These are phyloP conservation scores for Candida gigantensis DNA, from an alignment of 1,139 yeast species.

Conservation along the genomic window DNA sequence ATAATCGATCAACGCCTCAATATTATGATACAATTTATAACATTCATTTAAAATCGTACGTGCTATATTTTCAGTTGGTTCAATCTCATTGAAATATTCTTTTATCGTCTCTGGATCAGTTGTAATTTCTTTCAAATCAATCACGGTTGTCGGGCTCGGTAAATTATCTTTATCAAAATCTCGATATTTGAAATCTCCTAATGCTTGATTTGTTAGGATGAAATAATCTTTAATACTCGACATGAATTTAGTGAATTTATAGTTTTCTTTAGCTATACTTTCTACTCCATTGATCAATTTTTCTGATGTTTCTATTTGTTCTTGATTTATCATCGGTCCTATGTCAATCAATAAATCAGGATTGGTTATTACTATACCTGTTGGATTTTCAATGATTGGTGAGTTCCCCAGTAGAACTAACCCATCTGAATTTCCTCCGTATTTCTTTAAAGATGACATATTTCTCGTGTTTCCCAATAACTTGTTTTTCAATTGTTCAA, in stretches of 20 bases:
- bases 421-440: slow-evolving; percentile 19
- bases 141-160: slow-evolving; percentile 37
- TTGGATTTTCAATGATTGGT: slow-evolving; percentile 33
- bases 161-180: slow-evolving; percentile 14
- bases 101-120: slow-evolving; percentile 22
- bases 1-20: slow-evolving; percentile 14
- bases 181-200: slow-evolving; percentile 19
- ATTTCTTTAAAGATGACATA: slow-evolving; percentile 33
- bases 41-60: slow-evolving; percentile 36
- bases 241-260: slow-evolving; percentile 36
- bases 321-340: slow-evolving; percentile 27
- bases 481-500: slow-evolving; percentile 41
- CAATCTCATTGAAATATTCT: slow-evolving; percentile 32
- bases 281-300: slow-evolving; percentile 43
- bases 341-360: slow-evolving; percentile 10
- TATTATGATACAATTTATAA: slow-evolving; percentile 31
- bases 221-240: slow-evolving; percentile 33
- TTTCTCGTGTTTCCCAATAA: slow-evolving; percentile 35
- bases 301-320: slow-evolving; percentile 37
- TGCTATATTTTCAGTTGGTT: slow-evolving; percentile 37
- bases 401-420: slow-evolving; percentile 32
- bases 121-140: slow-evolving; percentile 27
- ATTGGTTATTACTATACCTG: slow-evolving; percentile 13
- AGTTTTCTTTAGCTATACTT: slow-evolving; percentile 42
- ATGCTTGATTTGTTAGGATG: slow-evolving; percentile 23